Conservation (phyloP, 176 grass and related monocot genomes). For the Zizania latifolia region DNA sequence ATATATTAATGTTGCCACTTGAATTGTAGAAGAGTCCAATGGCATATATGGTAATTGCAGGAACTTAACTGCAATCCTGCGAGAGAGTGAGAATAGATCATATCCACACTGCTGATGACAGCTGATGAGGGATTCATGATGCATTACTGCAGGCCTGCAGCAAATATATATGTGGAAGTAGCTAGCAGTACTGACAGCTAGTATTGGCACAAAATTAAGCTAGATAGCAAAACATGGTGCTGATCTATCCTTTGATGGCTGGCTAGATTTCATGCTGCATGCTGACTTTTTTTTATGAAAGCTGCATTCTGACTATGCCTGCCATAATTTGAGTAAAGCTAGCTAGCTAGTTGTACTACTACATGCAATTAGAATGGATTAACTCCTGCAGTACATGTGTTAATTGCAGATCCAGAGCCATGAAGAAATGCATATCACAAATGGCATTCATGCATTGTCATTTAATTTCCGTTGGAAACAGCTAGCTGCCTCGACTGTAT, state of each 20-base stretch:
- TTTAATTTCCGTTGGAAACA: slow-evolving; percentile 9
- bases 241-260: background rate
- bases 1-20: background rate
- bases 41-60: background rate
- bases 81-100: background rate
- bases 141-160: background rate
- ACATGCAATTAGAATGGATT: background rate
- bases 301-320: background rate
- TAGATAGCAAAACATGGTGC: background rate
- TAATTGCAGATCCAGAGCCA: background rate
- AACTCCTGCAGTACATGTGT: background rate
- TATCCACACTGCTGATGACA: background rate
- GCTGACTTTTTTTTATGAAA: too few relatives aligned
- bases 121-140: background rate
- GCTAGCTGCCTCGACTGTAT: background rate
- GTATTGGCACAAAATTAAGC: background rate
- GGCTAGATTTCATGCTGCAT: background rate
- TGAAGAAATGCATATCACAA: background rate
- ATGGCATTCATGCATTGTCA: background rate
- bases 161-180: background rate
- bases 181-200: background rate
- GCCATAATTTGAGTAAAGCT: background rate
- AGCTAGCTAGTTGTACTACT: too few relatives aligned
- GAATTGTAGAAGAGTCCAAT: background rate
- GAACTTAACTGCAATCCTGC: background rate